These are phyloP conservation scores for Fusarium avenaceum DNA, from an alignment of 2,329 filamentous ascomycete genomes.

Conservation along the genomic window DNA sequence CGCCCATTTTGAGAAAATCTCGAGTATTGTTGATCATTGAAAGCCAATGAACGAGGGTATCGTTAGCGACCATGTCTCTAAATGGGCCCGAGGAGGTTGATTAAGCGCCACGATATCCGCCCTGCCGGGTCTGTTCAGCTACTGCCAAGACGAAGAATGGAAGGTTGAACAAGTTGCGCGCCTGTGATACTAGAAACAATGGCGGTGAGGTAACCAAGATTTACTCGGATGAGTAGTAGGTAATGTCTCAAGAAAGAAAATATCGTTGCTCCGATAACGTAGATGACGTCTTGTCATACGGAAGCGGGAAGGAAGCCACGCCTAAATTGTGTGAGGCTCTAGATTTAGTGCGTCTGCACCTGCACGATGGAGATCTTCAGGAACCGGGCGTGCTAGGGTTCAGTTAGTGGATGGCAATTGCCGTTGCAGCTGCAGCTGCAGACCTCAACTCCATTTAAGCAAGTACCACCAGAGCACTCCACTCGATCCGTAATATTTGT, in stretches of 20 bases:
- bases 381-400: background rate
- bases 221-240: background rate
- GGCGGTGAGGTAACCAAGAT: background rate
- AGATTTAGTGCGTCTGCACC: constrained; percentile 19
- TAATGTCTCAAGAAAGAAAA: background rate
- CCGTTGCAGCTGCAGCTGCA: background rate
- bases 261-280: constrained; percentile 6
- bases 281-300: constrained; percentile 13
- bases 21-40: constrained; percentile 1
- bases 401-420: too few relatives aligned
- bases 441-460: constrained; percentile 1
- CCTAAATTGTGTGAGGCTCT: constrained; percentile 14
- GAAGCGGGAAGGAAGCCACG: constrained; percentile 1
- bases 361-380: constrained; percentile 22
- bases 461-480: constrained; percentile 15
- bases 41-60: constrained; percentile 33
- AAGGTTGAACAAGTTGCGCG: constrained; percentile 10
- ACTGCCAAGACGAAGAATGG: constrained; percentile 17
- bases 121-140: constrained; percentile 18
- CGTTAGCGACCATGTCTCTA: constrained; percentile 15
- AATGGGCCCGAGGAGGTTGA: constrained; percentile 12
- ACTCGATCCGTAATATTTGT: constrained; percentile 30
- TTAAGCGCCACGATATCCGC: constrained; percentile 40
- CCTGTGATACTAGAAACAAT: background rate
- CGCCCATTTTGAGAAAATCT: constrained; percentile 3